Base-by-base conservation (phyloP, 2,329 filamentous ascomycete genomes). In the Pseudogymnoascus pannorum region DNA sequence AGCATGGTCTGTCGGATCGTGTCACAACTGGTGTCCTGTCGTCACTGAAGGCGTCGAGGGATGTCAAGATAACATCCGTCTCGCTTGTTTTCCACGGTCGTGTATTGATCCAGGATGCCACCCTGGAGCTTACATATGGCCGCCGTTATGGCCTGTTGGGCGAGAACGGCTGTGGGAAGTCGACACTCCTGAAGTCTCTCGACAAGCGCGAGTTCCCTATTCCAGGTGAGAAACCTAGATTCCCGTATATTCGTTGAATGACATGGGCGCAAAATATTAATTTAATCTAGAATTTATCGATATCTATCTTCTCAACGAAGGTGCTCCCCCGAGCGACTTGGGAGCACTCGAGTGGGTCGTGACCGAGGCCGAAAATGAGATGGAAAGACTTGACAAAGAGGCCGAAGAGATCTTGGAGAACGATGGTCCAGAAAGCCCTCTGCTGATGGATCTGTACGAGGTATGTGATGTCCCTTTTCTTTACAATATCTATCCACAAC, bases 131-230 rank as follows among this genome's bases (percentile, higher is more conserved):
- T 72, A 93, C 89, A 75, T 94, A 91, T 75, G 92, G 89, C 68
- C 89, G 92, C 71, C 87, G 94, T 72, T 99, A 99, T 75, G 94
- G 94, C 75, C 82, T 99, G 62, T 81, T 99, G 66, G 94, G 94
- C 72, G 94, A 99, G 84, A 99, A 99, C 88, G 94, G 94, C 68
- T 99, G 94, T 77, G 94, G 94, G 76, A 99, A 99, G 84, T 95
- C 90, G 67, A 99, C 94, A n/a, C 78, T 99, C 33, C 85, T 99
- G 74, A 97, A 97, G 81, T 86, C 94, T 68, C 96, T 99, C 74
- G 88, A 89, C 70, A 87, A 87, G 72, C 89, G 94, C 78, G 95
- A 99, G 77, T 99, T 87, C 75, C 95, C 94, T 66, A 90, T 99
- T 73, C 95, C 94, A 64, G 57, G 57, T 58, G 36, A 58, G 57